phyloP scores from a whole-genome alignment of 2,329 filamentous ascomycete genomes.

The Eutypa lata region DNA sequence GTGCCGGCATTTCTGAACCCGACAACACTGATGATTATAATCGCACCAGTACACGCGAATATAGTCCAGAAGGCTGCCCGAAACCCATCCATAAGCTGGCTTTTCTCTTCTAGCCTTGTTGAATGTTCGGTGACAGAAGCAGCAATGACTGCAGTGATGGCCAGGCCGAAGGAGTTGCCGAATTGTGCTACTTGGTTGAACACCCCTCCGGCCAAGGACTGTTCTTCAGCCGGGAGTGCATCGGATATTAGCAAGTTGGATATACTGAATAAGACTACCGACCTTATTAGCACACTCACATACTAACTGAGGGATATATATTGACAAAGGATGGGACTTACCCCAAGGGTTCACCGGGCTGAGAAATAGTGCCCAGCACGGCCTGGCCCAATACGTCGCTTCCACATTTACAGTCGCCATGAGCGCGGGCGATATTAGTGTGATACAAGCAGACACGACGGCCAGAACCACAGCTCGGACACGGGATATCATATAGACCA shows the following conservation, averaged over 20 bases:
- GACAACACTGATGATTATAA: constrained; percentile 34
- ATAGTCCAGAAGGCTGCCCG: constrained; percentile 51
- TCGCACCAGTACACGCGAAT: constrained; percentile 42
- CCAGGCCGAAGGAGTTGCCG: constrained; percentile 51
- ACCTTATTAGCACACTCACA: neutral
- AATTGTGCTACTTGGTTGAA: constrained; percentile 59
- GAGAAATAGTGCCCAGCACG: constrained; percentile 42
- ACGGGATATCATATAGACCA: constrained; percentile 37
- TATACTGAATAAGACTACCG: constrained; percentile 50
- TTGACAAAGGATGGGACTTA: constrained; percentile 6
- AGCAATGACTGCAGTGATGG: constrained; percentile 47
- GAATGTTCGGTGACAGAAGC: constrained; percentile 40
- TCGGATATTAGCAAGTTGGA: constrained; percentile 52
- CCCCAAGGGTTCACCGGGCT: constrained; percentile 42
- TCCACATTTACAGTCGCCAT: constrained; percentile 50
- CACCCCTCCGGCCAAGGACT: constrained; percentile 57
- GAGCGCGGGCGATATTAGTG: constrained; percentile 45
- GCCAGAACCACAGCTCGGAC: constrained; percentile 36
- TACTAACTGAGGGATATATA: neutral
- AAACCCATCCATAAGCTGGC: constrained; percentile 46
- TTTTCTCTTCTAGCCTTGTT: constrained; percentile 10
- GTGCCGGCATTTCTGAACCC: constrained; percentile 45
- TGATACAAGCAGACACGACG: constrained; percentile 39
- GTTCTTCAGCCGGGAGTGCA: constrained; percentile 49
- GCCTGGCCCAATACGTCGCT: constrained; percentile 49